Evolutionary conservation across 345 rosid genomes (phyloP).

Genomic region (Camelina hispida): DNA sequence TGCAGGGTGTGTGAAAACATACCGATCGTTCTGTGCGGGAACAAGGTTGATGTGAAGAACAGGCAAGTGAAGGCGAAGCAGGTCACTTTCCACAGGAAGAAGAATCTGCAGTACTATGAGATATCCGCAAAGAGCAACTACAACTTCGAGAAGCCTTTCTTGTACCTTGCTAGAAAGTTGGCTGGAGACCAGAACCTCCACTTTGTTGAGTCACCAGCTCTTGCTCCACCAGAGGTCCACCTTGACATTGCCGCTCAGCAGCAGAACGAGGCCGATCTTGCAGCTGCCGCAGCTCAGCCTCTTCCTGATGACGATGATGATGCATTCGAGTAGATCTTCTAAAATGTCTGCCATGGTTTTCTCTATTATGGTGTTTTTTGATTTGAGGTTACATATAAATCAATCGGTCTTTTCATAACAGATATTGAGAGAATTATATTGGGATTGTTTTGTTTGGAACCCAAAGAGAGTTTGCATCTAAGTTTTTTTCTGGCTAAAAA

Average conservation of each 20-base stretch:
- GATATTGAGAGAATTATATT: neutral
- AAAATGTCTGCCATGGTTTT: neutral
- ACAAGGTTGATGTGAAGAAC: conserved; percentile 94
- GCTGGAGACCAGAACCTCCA: conserved; percentile 75
- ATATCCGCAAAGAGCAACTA: conserved; percentile 96
- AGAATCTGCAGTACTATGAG: conserved; percentile 89
- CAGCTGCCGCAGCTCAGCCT: conserved; percentile 33
- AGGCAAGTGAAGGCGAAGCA: conserved; percentile 96
- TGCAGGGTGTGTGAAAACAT: conserved; percentile 94
- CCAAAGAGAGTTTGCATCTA: neutral
- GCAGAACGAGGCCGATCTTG: conserved; percentile 35
- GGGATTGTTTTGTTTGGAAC: conserved; percentile 21
- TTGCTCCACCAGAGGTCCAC: conserved; percentile 91
- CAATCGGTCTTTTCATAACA: neutral
- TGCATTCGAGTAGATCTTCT: conserved; percentile 33
- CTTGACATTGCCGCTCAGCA: conserved; percentile 78
- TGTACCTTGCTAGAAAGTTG: conserved; percentile 87
- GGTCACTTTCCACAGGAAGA: conserved; percentile 94
- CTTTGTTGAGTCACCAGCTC: conserved; percentile 95
- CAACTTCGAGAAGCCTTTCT: conserved; percentile 91
- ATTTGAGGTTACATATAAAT: conserved; percentile 8
- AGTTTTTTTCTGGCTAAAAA: neutral
- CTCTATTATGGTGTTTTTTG: conserved; percentile 16
- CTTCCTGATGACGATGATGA: conserved; percentile 48
- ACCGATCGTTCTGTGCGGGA: conserved; percentile 90